Evolutionary conservation across 2,329 filamentous ascomycete genomes (phyloP).

Genomic region (Clonostachys sp.): DNA sequence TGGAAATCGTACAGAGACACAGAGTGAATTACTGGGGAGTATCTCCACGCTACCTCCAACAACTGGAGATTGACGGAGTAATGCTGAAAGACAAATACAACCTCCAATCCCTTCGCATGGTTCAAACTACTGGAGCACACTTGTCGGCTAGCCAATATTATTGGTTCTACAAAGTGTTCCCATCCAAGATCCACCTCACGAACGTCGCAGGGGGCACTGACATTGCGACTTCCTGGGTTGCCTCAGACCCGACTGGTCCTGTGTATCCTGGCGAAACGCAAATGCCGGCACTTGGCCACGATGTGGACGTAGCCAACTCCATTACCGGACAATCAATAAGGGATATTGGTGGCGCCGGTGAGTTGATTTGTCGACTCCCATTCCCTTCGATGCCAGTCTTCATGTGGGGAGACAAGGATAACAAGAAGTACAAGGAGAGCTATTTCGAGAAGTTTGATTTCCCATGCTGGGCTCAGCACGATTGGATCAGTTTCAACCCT

Average conservation of each 20-base stretch:
- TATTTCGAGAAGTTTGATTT: constrained; percentile 38
- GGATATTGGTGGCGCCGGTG: constrained; percentile 27
- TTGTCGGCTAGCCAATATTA: neutral
- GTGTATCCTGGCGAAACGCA: constrained; percentile 39
- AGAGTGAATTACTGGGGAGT: constrained; percentile 1
- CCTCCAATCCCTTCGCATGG: neutral
- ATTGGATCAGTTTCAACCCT: constrained; percentile 35
- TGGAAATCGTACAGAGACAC: constrained; percentile 5
- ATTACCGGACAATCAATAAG: constrained; percentile 24
- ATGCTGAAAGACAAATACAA: neutral
- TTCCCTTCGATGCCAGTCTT: constrained; percentile 39
- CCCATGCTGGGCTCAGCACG: constrained; percentile 37
- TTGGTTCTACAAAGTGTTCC: constrained; percentile 1
- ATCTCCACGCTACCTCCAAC: constrained; percentile 12
- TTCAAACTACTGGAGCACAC: neutral
- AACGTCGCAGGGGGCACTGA: constrained; percentile 34
- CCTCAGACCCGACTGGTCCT: constrained; percentile 17
- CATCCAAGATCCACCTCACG: neutral
- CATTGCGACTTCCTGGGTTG: constrained; percentile 30
- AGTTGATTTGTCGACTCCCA: constrained; percentile 36
- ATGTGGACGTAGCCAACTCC: constrained; percentile 37
- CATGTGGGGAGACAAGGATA: constrained; percentile 35
- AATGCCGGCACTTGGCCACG: constrained; percentile 35
- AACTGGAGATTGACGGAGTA: constrained; percentile 11
- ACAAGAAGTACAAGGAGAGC: constrained; percentile 30